Percentiles rank a stretch among this genome's conserved stretches.
Evolutionary conservation across 169 alveolate genomes (phyloP).

Genomic region (Plasmodium gonderi): DNA sequence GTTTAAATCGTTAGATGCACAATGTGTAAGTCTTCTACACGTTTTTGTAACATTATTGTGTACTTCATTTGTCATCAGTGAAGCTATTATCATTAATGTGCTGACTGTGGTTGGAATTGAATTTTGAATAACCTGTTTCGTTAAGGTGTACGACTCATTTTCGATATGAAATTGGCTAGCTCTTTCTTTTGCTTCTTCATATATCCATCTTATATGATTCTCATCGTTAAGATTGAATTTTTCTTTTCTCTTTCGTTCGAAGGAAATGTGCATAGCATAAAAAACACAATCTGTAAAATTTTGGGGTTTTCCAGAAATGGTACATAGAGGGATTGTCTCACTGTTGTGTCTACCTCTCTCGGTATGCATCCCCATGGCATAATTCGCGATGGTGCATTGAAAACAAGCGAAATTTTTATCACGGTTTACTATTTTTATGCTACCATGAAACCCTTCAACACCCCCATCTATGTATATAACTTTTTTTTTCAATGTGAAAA

Average conservation of each 20-base stretch:
- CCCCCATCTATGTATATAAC: slow-evolving; percentile 81
- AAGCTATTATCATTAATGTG: slow-evolving; percentile 33
- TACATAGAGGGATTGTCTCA: slow-evolving; percentile 71
- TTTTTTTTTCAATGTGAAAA: slow-evolving; percentile 7
- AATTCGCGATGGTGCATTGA: slow-evolving; percentile 58
- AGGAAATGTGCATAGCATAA: slow-evolving; percentile 21
- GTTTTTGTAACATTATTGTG: not conserved
- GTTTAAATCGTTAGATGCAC: not conserved
- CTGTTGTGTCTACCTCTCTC: not conserved
- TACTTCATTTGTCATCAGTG: slow-evolving; percentile 4
- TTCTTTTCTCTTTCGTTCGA: not conserved
- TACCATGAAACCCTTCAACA: slow-evolving; percentile 79
- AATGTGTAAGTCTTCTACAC: not conserved
- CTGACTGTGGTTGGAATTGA: slow-evolving; percentile 39
- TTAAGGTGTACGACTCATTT: slow-evolving; percentile 7
- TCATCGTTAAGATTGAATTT: not conserved
- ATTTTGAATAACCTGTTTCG: slow-evolving; percentile 32
- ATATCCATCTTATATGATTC: slow-evolving; percentile 14
- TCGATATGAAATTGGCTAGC: slow-evolving; percentile 26
- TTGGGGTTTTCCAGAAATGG: slow-evolving; percentile 64
- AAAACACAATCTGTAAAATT: slow-evolving; percentile 80
- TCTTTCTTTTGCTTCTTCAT: slow-evolving; percentile 38
- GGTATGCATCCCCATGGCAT: slow-evolving; percentile 1
- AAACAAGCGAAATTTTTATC: slow-evolving; percentile 74
- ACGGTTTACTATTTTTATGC: slow-evolving; percentile 71